Evolutionary conservation across 345 rosid genomes (phyloP).

Genomic region (Gossypium mustelinum): DNA sequence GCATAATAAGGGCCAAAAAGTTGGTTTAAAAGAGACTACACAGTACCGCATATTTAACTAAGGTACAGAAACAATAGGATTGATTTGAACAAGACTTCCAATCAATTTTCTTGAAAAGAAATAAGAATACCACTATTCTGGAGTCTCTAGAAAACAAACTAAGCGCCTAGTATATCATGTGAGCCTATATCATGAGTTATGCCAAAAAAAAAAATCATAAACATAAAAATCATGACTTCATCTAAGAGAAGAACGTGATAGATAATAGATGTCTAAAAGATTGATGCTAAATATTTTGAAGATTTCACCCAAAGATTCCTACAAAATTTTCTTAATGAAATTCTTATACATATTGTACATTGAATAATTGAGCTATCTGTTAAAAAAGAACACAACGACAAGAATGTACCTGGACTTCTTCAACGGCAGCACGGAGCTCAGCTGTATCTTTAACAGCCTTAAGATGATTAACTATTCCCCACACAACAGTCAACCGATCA

Average conservation of each 20-base stretch:
- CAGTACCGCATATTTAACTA: background rate
- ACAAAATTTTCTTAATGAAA: background rate
- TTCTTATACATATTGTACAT: background rate
- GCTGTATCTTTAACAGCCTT: slow-evolving; percentile 78
- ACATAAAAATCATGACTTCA: background rate
- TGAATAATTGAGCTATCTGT: background rate
- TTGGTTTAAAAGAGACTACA: background rate
- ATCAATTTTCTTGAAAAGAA: background rate
- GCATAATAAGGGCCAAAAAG: slow-evolving; percentile 15
- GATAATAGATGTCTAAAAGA: background rate
- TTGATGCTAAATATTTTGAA: background rate
- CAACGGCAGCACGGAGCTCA: slow-evolving; percentile 86
- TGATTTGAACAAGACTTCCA: background rate
- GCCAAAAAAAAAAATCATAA: background rate
- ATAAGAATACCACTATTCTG: background rate
- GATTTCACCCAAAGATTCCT: background rate
- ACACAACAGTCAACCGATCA: slow-evolving; percentile 60
- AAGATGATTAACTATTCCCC: slow-evolving; percentile 80
- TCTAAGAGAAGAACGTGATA: background rate
- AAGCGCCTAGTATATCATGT: background rate
- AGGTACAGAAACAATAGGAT: background rate
- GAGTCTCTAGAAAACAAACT: background rate
- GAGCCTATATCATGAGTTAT: background rate
- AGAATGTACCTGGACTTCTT: slow-evolving; percentile 72
- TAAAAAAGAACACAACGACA: background rate